phyloP scores from a whole-genome alignment of 306 rosid genomes.

The Urtica urens region DNA sequence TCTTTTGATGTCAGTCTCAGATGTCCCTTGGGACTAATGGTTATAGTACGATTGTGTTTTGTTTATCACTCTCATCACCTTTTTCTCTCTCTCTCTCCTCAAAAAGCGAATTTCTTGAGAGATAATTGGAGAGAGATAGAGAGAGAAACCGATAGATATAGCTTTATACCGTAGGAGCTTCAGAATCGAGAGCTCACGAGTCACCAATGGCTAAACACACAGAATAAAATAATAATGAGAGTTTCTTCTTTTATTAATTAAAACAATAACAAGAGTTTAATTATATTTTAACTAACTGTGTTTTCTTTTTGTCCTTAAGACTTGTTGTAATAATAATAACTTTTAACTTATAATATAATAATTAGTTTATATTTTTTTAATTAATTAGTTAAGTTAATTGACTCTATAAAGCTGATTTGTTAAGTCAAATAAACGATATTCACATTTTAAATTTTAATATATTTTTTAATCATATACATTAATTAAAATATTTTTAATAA shows the following conservation, averaged over 20 bases:
- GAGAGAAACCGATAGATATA: conserved; percentile 38
- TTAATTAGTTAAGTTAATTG: too few relatives aligned
- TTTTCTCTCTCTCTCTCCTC: conserved; percentile 5
- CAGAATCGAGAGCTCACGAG: conserved; percentile 19
- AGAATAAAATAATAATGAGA: background rate
- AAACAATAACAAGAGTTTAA: too few relatives aligned
- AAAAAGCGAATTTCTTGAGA: background rate
- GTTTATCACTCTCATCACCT: conserved; percentile 21
- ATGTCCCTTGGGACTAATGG: background rate
- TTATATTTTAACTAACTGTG: too few relatives aligned
- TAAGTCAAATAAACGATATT: too few relatives aligned
- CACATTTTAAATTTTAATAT: background rate
- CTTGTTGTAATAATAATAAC: too few relatives aligned
- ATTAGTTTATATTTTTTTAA: too few relatives aligned
- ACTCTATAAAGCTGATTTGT: too few relatives aligned
- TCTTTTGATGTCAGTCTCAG: conserved; percentile 4
- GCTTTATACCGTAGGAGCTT: conserved; percentile 14
- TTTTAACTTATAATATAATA: too few relatives aligned
- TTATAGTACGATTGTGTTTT: background rate
- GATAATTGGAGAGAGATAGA: background rate
- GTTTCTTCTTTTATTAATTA: conserved; percentile 4
- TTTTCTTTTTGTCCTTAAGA: too few relatives aligned
- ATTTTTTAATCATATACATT: background rate
- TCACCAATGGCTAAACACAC: conserved; percentile 42
- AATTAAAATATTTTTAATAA: conserved; percentile 2